Evolutionary conservation across 257 asterid species (phyloP).

Genomic region (Fraxinus excelsior): DNA sequence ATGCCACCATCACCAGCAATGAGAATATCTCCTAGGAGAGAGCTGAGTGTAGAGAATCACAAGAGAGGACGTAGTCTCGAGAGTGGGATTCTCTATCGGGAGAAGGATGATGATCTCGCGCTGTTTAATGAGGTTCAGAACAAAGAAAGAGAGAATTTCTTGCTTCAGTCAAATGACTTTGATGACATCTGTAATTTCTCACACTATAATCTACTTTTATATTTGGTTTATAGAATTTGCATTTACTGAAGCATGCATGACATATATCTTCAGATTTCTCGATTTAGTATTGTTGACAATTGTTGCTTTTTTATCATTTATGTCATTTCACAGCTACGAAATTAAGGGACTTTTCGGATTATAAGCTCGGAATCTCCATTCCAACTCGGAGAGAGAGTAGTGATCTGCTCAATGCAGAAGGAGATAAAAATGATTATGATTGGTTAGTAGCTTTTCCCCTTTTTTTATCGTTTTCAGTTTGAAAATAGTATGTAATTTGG

Average conservation of each 20-base stretch:
- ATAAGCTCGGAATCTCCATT: constrained; percentile 71
- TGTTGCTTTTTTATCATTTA: constrained; percentile 31
- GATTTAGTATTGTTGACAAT: constrained; percentile 31
- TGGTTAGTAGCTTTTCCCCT: constrained; percentile 56
- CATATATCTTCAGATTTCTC: constrained; percentile 16
- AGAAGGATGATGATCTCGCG: constrained; percentile 86
- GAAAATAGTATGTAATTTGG: constrained; percentile 3
- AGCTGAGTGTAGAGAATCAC: constrained; percentile 67
- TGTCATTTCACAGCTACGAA: constrained; percentile 63
- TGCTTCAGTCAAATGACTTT: constrained; percentile 81
- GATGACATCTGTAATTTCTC: constrained; percentile 75
- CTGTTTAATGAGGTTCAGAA: constrained; percentile 87
- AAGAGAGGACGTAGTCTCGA: constrained; percentile 88
- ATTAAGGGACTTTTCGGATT: constrained; percentile 59
- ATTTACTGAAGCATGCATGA: constrained; percentile 11
- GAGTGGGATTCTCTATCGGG: constrained; percentile 58
- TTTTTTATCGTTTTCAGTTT: constrained; percentile 16
- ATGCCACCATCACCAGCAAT: constrained; percentile 94
- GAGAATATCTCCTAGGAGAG: constrained; percentile 83
- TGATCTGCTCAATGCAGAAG: constrained; percentile 81
- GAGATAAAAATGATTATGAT: constrained; percentile 92
- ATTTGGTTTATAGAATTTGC: constrained; percentile 28
- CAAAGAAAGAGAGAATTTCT: constrained; percentile 73
- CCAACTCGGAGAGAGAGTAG: constrained; percentile 89
- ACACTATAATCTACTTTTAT: constrained; percentile 25